These are phyloP conservation scores for Aspergillus ochraceoroseus DNA, from an alignment of 2,329 filamentous ascomycete species.

Conservation along the genomic window DNA sequence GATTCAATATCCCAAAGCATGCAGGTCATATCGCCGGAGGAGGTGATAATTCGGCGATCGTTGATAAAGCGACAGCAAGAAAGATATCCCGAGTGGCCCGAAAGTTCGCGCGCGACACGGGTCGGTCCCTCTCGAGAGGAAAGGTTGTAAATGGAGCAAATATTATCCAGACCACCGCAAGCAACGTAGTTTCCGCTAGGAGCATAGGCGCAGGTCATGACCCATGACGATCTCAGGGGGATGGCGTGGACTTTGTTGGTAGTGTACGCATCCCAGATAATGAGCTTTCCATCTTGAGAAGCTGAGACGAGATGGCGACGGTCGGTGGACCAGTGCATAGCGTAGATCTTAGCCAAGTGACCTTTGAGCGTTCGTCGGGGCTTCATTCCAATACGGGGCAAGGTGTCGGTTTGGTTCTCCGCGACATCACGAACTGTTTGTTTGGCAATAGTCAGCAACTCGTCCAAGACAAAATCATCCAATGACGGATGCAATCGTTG, in stretches of 20 bases:
- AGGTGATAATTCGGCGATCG: constrained; percentile 94
- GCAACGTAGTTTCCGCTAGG: constrained; percentile 98
- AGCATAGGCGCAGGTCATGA: constrained; percentile 99
- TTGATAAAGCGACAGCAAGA: constrained; percentile 99
- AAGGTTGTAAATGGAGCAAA: constrained; percentile 99
- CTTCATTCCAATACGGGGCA: constrained; percentile 95
- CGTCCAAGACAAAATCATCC: background rate
- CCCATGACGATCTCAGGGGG: constrained; percentile 94
- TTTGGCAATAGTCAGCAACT: constrained; percentile 25
- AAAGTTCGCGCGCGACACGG: constrained; percentile 89
- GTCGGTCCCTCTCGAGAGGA: constrained; percentile 96
- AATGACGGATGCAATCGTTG: constrained; percentile 10
- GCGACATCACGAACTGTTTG: constrained; percentile 80
- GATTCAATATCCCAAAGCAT: constrained; percentile 99
- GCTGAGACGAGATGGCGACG: constrained; percentile 94
- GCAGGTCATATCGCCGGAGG: constrained; percentile 98
- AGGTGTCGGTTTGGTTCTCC: constrained; percentile 82
- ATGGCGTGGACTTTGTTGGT: constrained; percentile 99
- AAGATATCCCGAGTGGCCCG: constrained; percentile 93
- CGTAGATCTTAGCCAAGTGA: constrained; percentile 98
- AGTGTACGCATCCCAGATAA: constrained; percentile 99
- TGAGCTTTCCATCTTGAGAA: constrained; percentile 97
- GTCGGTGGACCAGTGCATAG: constrained; percentile 99
- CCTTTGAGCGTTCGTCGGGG: constrained; percentile 95
- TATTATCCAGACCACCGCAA: constrained; percentile 97